Percentiles rank a stretch among this genome's conserved stretches.
phyloP scores from a whole-genome alignment of 345 rosid genomes.

The Arabidopsis arenosa region DNA sequence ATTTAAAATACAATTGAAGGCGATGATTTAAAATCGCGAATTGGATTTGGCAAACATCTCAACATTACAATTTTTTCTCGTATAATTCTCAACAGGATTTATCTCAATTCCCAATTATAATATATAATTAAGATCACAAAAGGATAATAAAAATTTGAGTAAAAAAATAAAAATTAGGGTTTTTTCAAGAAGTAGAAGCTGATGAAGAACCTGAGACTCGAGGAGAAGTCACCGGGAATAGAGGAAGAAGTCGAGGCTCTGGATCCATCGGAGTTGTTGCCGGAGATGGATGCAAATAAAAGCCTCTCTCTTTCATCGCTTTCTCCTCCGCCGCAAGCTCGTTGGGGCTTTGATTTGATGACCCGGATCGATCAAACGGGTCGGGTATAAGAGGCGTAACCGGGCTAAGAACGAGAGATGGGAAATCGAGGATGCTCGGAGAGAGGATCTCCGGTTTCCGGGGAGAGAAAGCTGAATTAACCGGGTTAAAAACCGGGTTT shows the following conservation, averaged over 20 bases:
- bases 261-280: slow-evolving; percentile 75
- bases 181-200: slow-evolving; percentile 48
- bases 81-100: slow-evolving; percentile 38
- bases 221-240: slow-evolving; percentile 88
- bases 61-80: slow-evolving; percentile 46
- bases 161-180: slow-evolving; percentile 39
- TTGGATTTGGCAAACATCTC: slow-evolving; percentile 42
- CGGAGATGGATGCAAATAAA: slow-evolving; percentile 90
- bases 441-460: slow-evolving; percentile 86
- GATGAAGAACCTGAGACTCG: slow-evolving; percentile 62
- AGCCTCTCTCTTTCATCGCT: slow-evolving; percentile 86
- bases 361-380: slow-evolving; percentile 84
- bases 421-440: slow-evolving; percentile 91
- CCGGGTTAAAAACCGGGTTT: slow-evolving; percentile 57
- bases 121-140: slow-evolving; percentile 39
- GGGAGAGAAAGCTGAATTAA: slow-evolving; percentile 64
- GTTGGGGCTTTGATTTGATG: slow-evolving; percentile 40
- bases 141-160: background rate
- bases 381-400: slow-evolving; percentile 91
- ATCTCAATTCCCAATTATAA: slow-evolving; percentile 39
- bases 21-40: slow-evolving; percentile 10
- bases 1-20: slow-evolving; percentile 25
- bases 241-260: slow-evolving; percentile 84
- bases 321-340: slow-evolving; percentile 61
- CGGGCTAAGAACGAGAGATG: slow-evolving; percentile 82